Conservation (phyloP, 441 rosid genomes). For the Erodium trifolium region DNA sequence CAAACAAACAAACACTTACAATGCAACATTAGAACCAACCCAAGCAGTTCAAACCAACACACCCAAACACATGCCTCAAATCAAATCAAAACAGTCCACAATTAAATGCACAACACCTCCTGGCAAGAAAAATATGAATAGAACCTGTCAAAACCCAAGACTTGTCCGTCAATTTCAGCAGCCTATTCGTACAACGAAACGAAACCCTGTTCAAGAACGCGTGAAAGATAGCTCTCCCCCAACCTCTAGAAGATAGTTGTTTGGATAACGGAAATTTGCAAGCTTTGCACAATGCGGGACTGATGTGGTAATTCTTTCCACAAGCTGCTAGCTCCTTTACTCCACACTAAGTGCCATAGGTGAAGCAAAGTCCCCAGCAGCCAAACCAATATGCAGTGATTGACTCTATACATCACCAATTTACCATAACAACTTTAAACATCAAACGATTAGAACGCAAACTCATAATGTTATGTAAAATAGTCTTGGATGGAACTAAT, state of each 20-base stretch:
- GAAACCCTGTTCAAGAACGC: slow-evolving; percentile 10
- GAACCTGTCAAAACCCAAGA: slow-evolving; percentile 4
- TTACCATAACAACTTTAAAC: too few relatives aligned
- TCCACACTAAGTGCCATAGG: background rate
- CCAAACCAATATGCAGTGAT: too few relatives aligned
- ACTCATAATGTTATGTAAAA: too few relatives aligned
- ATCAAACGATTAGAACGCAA: too few relatives aligned
- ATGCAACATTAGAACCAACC: too few relatives aligned
- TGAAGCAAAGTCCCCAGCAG: background rate
- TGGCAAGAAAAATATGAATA: slow-evolving; percentile 22
- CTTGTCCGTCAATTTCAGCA: background rate
- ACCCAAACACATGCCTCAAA: slow-evolving; percentile 2
- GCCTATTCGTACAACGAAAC: background rate
- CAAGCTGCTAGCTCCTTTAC: background rate
- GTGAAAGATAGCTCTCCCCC: too few relatives aligned
- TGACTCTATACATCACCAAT: too few relatives aligned
- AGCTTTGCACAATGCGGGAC: too few relatives aligned
- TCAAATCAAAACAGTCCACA: background rate
- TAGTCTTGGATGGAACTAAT: too few relatives aligned
- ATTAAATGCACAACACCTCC: slow-evolving; percentile 23
- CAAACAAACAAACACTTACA: too few relatives aligned
- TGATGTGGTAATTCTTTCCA: background rate
- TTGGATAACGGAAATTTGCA: too few relatives aligned
- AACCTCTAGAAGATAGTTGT: too few relatives aligned
- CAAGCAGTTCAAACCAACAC: background rate